A percentile compares a stretch with the other conserved stretches of the same genome.
Evolutionary conservation across 169 alveolate genomes (phyloP).

Genomic region (Babesia bigemina): DNA sequence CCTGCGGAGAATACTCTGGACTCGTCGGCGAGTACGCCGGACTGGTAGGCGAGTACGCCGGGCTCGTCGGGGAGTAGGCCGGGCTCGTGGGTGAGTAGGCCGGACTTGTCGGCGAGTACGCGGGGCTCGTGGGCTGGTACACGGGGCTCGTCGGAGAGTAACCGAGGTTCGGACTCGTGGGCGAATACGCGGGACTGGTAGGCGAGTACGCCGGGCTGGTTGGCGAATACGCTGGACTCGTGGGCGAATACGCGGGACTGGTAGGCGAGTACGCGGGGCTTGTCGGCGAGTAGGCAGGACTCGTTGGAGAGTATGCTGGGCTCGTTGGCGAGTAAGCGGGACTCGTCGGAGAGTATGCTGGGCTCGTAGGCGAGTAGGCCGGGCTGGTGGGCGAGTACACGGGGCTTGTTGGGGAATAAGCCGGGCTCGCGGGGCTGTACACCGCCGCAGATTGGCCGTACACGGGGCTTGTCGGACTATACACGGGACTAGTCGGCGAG

Average conservation of each 20-base stretch:
- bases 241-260: conserved; percentile 84
- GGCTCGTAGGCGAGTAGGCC: conserved; percentile 78
- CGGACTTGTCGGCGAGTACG: conserved; percentile 78
- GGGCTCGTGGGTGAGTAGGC: conserved; percentile 74
- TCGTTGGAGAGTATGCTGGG: conserved; percentile 77
- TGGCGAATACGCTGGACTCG: conserved; percentile 85
- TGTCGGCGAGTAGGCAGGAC: conserved; percentile 83
- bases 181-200: conserved; percentile 80
- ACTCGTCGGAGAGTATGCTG: conserved; percentile 85
- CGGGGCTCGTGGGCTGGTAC: conserved; percentile 67
- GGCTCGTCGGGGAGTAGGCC: conserved; percentile 66
- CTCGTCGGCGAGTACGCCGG: conserved; percentile 75
- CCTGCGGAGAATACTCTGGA: conserved; percentile 72
- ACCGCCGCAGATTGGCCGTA: conserved; percentile 68
- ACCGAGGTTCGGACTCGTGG: conserved; percentile 77
- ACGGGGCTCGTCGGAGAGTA: conserved; percentile 76
- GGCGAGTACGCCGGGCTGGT: conserved; percentile 84
- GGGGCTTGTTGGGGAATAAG: conserved; percentile 69
- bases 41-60: conserved; percentile 83
- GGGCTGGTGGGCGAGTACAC: conserved; percentile 75
- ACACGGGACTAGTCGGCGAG: conserved; percentile 75
- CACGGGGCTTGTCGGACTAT: conserved; percentile 67
- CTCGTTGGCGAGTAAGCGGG: conserved; percentile 92
- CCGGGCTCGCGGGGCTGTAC: conserved; percentile 81
- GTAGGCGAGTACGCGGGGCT: conserved; percentile 89